Conservation (phyloP, 192 early-diverging fungal genomes). For the Diversispora epigaea region DNA sequence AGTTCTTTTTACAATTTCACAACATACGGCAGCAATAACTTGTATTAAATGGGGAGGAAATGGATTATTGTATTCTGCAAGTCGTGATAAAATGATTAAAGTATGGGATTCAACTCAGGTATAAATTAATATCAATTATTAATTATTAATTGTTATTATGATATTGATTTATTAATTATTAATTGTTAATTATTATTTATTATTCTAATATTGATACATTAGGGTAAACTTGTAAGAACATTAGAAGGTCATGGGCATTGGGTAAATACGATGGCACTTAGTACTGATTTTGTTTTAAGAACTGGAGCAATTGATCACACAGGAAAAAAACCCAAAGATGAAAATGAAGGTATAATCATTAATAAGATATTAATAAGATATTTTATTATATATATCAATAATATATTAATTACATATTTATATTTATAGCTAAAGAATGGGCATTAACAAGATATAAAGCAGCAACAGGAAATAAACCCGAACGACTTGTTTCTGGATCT, state of each 20-base stretch:
- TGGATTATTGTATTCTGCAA: slow-evolving; percentile 87
- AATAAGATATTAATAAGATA: neutral
- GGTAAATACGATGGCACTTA: slow-evolving; percentile 92
- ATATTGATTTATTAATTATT: slow-evolving; percentile 20
- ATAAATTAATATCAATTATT: neutral
- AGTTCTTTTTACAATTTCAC: slow-evolving; percentile 73
- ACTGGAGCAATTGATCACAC: slow-evolving; percentile 92
- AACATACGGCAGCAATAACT: slow-evolving; percentile 92
- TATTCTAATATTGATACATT: too few relatives aligned
- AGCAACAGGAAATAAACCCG: slow-evolving; percentile 64
- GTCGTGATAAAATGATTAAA: slow-evolving; percentile 93
- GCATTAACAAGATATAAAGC: slow-evolving; percentile 80
- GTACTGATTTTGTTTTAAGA: slow-evolving; percentile 86
- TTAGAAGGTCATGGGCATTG: slow-evolving; percentile 94
- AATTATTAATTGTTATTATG: slow-evolving; percentile 3
- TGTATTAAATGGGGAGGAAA: slow-evolving; percentile 97
- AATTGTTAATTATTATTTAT: slow-evolving; percentile 25
- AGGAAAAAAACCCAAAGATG: slow-evolving; percentile 53
- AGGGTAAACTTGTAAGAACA: slow-evolving; percentile 82
- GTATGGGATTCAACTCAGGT: slow-evolving; percentile 76
- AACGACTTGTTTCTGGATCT: slow-evolving; percentile 87
- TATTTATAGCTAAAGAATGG: slow-evolving; percentile 55
- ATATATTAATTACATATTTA: neutral
- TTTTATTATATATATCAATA: neutral
- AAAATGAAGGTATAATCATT: slow-evolving; percentile 54